These are phyloP conservation scores for Linnemannia hyalina DNA, from an alignment of 192 early-diverging fungal genomes.

Conservation along the genomic window DNA sequence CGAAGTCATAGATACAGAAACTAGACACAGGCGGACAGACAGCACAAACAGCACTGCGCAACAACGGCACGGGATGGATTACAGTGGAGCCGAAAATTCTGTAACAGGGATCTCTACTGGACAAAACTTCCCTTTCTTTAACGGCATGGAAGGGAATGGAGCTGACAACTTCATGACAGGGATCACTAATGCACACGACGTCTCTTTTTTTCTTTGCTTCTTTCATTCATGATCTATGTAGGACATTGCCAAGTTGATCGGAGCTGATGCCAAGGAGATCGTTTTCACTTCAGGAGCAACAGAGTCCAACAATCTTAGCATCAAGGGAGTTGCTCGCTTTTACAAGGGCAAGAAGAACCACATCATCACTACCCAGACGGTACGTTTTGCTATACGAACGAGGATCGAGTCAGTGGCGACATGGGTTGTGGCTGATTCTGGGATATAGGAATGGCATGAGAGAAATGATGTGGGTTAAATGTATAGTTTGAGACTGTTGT, in stretches of 20 bases:
- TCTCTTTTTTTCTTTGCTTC: conserved; percentile 11
- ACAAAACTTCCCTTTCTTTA: conserved; percentile 3
- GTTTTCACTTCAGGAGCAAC: conserved; percentile 97
- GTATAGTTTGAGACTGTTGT: no score
- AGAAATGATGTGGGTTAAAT: no score
- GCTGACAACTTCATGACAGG: neutral
- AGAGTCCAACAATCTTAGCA: conserved; percentile 94
- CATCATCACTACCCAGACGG: conserved; percentile 95
- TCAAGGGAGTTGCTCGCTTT: conserved; percentile 96
- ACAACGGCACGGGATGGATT: neutral
- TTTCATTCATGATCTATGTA: conserved; percentile 36
- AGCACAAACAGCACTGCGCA: neutral
- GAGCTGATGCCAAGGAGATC: conserved; percentile 96
- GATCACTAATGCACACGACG: neutral
- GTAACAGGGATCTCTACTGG: neutral
- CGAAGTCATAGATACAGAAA: no score
- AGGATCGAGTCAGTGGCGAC: no score
- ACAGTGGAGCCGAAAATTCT: neutral
- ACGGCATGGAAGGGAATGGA: neutral
- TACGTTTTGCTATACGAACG: conserved; percentile 18
- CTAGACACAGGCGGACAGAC: no score
- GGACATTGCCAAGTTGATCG: conserved; percentile 89
- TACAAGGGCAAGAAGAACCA: conserved; percentile 95
- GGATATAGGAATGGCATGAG: no score
- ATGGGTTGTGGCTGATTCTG: no score